phyloP scores from a whole-genome alignment of 192 early-diverging fungal genomes.

The Dissophora ornata region DNA sequence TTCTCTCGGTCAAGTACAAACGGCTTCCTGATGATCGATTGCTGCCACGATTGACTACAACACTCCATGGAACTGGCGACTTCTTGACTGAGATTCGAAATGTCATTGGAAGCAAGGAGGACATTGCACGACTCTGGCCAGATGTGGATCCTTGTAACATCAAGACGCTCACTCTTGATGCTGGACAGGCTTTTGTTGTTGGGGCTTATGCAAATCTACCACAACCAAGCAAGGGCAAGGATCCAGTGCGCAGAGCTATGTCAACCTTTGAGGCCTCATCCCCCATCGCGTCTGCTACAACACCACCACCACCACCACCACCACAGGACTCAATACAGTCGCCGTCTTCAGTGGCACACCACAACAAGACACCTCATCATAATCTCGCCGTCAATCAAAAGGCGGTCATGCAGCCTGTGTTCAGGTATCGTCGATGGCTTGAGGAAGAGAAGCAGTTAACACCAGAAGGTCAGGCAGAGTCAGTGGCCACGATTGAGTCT shows the following conservation, averaged over 20 bases:
- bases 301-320: no score
- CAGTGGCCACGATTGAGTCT: constrained; percentile 3
- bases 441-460: constrained; percentile 9
- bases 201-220: constrained; percentile 13
- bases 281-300: no score
- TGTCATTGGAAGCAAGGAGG: constrained; percentile 3
- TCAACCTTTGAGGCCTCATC: not conserved
- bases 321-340: constrained; percentile 1
- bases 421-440: constrained; percentile 1
- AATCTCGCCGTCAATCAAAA: constrained; percentile 16
- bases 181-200: constrained; percentile 19
- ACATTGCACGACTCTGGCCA: constrained; percentile 5
- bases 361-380: not conserved
- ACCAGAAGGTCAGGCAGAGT: not conserved
- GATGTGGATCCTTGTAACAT: constrained; percentile 7
- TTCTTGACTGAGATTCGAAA: constrained; percentile 14
- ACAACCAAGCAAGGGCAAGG: constrained; percentile 4
- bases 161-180: constrained; percentile 13
- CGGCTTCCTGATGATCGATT: not conserved
- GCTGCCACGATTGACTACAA: constrained; percentile 1
- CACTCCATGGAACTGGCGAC: constrained; percentile 2
- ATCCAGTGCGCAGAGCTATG: not conserved
- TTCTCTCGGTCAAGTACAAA: not conserved
- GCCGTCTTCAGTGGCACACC: not conserved
- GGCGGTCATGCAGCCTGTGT: constrained; percentile 3